Conservation (phyloP, 805 yeast species). For the Metschnikowia henanensis region DNA sequence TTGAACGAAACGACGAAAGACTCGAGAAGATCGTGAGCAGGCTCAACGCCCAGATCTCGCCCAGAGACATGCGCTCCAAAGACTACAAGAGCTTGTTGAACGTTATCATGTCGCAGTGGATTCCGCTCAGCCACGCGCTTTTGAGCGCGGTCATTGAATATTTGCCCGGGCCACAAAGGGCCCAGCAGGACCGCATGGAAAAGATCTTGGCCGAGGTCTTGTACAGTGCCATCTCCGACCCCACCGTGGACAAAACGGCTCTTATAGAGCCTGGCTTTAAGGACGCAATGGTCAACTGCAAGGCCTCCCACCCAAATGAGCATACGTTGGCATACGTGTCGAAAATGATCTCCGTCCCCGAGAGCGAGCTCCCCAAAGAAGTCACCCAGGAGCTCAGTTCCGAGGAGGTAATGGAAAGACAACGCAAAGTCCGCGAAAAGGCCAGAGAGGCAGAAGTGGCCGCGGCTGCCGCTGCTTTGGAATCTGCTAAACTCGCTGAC, state of each 20-base stretch:
- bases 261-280: slow-evolving; percentile 49
- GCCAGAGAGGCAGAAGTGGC: slow-evolving; percentile 69
- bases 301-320: slow-evolving; percentile 57
- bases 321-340: slow-evolving; percentile 72
- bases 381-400: slow-evolving; percentile 40
- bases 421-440: slow-evolving; percentile 60
- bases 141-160: slow-evolving; percentile 81
- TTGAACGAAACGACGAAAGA: slow-evolving; percentile 66
- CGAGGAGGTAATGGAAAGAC: slow-evolving; percentile 63
- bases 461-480: slow-evolving; percentile 23
- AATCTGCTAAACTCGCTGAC: slow-evolving; percentile 23
- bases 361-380: slow-evolving; percentile 69
- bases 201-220: slow-evolving; percentile 50
- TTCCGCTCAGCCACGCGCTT: slow-evolving; percentile 87
- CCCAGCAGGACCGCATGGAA: slow-evolving; percentile 74
- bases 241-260: slow-evolving; percentile 26
- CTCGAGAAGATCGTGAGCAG: slow-evolving; percentile 74
- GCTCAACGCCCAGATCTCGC: slow-evolving; percentile 63
- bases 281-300: slow-evolving; percentile 65
- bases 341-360: slow-evolving; percentile 85
- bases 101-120: slow-evolving; percentile 86
- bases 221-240: slow-evolving; percentile 52
- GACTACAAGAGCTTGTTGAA: slow-evolving; percentile 65
- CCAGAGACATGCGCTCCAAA: slow-evolving; percentile 77
- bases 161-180: slow-evolving; percentile 76